These are phyloP conservation scores for Coniella lustricola DNA, from an alignment of 2,329 filamentous ascomycete genomes.

Conservation along the genomic window DNA sequence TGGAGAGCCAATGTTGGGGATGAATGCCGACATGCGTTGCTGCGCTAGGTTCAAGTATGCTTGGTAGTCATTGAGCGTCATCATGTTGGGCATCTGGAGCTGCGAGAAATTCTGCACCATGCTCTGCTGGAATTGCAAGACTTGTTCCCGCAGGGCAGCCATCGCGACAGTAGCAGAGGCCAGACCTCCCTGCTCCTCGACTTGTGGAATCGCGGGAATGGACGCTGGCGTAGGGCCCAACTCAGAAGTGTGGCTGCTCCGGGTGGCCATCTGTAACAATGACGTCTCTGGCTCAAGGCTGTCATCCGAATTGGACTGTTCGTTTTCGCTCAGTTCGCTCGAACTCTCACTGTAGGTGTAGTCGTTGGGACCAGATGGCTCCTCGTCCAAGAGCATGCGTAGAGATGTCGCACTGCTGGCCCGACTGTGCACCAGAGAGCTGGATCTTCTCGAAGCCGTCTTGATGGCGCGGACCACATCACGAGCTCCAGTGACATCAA, in stretches of 20 bases:
- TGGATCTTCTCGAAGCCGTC: slow-evolving; percentile 55
- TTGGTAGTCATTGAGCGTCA: slow-evolving; percentile 66
- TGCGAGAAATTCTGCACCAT: slow-evolving; percentile 62
- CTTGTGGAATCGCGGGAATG: slow-evolving; percentile 19
- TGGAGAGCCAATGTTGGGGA: slow-evolving; percentile 61
- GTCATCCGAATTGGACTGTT: slow-evolving; percentile 34
- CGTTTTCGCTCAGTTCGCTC: slow-evolving; percentile 34
- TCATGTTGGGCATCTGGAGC: slow-evolving; percentile 56
- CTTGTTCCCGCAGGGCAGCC: slow-evolving; percentile 64
- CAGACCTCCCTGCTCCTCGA: slow-evolving; percentile 30
- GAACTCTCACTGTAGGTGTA: slow-evolving; percentile 37
- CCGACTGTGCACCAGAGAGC: slow-evolving; percentile 47
- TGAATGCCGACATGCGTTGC: slow-evolving; percentile 63
- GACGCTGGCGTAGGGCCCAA: slow-evolving; percentile 18
- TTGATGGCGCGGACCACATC: slow-evolving; percentile 58
- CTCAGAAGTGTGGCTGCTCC: slow-evolving; percentile 20
- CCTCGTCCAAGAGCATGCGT: slow-evolving; percentile 58
- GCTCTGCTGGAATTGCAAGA: slow-evolving; percentile 70
- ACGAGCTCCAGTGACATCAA: slow-evolving; percentile 62
- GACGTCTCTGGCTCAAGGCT: slow-evolving; percentile 35
- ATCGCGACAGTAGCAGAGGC: slow-evolving; percentile 56
- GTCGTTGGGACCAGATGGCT: slow-evolving; percentile 34
- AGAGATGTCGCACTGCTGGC: slow-evolving; percentile 62
- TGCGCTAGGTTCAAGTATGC: slow-evolving; percentile 39
- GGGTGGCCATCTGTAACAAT: slow-evolving; percentile 31